These are phyloP conservation scores for Hortaea werneckii DNA, from an alignment of 2,329 filamentous ascomycete genomes.

Conservation along the genomic window DNA sequence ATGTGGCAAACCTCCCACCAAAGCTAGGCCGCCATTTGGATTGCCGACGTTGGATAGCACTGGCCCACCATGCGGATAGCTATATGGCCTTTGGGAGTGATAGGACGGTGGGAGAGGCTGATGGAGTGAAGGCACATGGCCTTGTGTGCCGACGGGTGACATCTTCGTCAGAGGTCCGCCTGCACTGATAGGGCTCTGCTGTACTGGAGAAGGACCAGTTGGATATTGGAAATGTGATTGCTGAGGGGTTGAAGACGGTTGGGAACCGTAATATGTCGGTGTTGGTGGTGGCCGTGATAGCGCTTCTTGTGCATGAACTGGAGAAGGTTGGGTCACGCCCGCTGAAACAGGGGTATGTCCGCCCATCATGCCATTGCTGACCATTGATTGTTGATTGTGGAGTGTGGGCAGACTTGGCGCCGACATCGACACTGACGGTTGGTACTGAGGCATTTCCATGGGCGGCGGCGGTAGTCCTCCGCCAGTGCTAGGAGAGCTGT, in stretches of 20 bases:
- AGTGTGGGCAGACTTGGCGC: slow-evolving; percentile 41
- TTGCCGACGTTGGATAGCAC: slow-evolving; percentile 72
- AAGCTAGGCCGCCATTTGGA: slow-evolving; percentile 59
- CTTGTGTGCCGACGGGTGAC: slow-evolving; percentile 40
- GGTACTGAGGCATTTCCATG: slow-evolving; percentile 56
- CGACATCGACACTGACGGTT: slow-evolving; percentile 41
- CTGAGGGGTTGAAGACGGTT: slow-evolving; percentile 42
- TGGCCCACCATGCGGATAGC: slow-evolving; percentile 47
- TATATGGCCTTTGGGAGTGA: slow-evolving; percentile 40
- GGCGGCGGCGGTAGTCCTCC: slow-evolving; percentile 54
- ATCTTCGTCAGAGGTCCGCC: slow-evolving; percentile 39
- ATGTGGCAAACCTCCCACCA: slow-evolving; percentile 51
- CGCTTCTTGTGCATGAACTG: slow-evolving; percentile 49
- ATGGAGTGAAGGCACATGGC: slow-evolving; percentile 34
- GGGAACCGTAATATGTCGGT: slow-evolving; percentile 51
- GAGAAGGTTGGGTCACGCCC: slow-evolving; percentile 33
- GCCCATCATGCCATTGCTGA: slow-evolving; percentile 37
- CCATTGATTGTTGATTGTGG: slow-evolving; percentile 34
- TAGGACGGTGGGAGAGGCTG: slow-evolving; percentile 41
- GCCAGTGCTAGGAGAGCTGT: slow-evolving; percentile 49
- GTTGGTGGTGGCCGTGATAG: slow-evolving; percentile 49
- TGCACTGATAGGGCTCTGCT: slow-evolving; percentile 40
- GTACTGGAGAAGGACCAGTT: slow-evolving; percentile 38
- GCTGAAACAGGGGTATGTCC: slow-evolving; percentile 26
- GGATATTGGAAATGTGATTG: slow-evolving; percentile 40